Percentiles rank a stretch among this genome's conserved stretches.
Conservation (phyloP, 345 rosid genomes). For the Pugionium cornutum region DNA sequence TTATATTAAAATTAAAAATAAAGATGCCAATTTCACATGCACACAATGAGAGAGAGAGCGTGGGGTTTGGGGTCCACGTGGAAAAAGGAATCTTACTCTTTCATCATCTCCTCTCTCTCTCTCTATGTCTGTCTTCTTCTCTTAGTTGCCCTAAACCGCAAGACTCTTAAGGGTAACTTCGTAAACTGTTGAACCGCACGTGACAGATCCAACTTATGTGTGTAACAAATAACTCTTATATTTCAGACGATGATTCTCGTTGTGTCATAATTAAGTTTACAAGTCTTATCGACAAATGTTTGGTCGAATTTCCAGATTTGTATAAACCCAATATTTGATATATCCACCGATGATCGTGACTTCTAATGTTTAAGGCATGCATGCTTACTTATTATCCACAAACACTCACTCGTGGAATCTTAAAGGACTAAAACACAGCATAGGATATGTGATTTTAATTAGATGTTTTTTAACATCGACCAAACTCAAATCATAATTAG, state of each 20-base stretch:
- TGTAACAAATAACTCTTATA: not conserved
- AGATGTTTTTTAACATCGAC: not conserved
- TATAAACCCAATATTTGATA: conserved; percentile 16
- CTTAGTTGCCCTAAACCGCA: not conserved
- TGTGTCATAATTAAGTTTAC: conserved; percentile 16
- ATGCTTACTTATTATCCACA: not conserved
- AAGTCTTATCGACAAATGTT: conserved; percentile 40
- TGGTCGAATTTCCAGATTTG: conserved; percentile 34
- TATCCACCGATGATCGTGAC: conserved; percentile 29
- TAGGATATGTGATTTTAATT: not conserved
- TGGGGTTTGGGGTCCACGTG: conserved; percentile 1
- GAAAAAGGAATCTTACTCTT: not conserved
- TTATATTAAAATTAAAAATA: too few relatives aligned
- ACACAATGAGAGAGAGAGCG: conserved; percentile 1
- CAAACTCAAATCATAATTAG: not conserved
- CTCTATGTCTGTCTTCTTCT: too few relatives aligned
- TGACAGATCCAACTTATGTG: conserved; percentile 18
- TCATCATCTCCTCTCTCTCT: too few relatives aligned
- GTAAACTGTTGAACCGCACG: not conserved
- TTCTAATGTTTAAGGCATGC: conserved; percentile 5
- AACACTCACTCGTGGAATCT: conserved; percentile 11
- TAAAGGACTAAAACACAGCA: conserved; percentile 2
- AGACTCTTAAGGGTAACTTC: not conserved
- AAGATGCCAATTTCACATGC: not conserved
- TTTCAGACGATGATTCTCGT: conserved; percentile 8